phyloP scores from a whole-genome alignment of 768 basidiomycete genomes.

The Nidularia sp. region DNA sequence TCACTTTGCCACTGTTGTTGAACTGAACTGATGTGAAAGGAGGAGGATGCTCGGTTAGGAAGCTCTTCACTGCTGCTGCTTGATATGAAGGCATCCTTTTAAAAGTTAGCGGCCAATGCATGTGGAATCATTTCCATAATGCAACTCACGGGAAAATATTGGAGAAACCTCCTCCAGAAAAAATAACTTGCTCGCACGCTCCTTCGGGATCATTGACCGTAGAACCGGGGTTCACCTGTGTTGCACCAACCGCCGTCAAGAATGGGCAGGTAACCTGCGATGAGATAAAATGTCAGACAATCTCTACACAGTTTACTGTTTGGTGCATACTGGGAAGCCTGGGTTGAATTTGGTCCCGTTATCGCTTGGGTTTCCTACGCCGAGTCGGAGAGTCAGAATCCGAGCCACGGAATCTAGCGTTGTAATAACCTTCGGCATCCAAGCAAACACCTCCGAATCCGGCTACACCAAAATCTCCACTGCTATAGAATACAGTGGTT shows the following conservation, averaged over 20 bases:
- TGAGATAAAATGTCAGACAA: background rate
- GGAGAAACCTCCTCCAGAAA: conserved; percentile 50
- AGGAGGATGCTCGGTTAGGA: conserved; percentile 33
- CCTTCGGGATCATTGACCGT: conserved; percentile 39
- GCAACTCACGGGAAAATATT: conserved; percentile 31
- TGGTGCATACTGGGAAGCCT: conserved; percentile 14
- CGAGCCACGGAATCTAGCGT: conserved; percentile 2
- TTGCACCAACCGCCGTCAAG: conserved; percentile 52
- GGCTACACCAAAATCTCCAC: conserved; percentile 56
- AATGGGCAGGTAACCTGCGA: conserved; percentile 40
- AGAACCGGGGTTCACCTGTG: conserved; percentile 40
- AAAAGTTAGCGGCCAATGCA: conserved; percentile 5
- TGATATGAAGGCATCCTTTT: conserved; percentile 42
- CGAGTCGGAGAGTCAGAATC: background rate
- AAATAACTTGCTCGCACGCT: conserved; percentile 42
- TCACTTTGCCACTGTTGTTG: conserved; percentile 41
- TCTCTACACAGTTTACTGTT: background rate
- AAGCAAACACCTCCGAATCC: conserved; percentile 28
- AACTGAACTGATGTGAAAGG: conserved; percentile 34
- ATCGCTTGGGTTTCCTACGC: conserved; percentile 14
- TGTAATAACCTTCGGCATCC: conserved; percentile 35
- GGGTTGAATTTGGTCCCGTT: conserved; percentile 15
- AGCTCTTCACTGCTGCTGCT: conserved; percentile 30
- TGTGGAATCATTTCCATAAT: background rate
- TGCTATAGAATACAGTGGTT: conserved; percentile 51